Conservation (phyloP, 495 filamentous ascomycete species). For the Aspergillus asperescens region DNA sequence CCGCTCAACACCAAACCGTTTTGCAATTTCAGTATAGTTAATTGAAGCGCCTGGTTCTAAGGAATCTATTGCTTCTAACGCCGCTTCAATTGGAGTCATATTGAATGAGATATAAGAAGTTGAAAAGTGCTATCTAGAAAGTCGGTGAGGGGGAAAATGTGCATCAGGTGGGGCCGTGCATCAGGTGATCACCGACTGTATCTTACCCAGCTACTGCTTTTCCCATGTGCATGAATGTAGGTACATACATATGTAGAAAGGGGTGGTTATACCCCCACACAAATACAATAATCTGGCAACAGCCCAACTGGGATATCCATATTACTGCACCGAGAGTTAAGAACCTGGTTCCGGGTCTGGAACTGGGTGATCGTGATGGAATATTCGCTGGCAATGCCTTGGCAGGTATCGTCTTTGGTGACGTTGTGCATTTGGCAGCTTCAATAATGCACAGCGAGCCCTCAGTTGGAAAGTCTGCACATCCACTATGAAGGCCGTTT, state of each 20-base stretch:
- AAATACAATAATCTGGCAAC: too few species aligned
- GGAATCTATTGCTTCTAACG: neutral
- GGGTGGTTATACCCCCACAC: too few species aligned
- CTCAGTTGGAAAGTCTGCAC: neutral
- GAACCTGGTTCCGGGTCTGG: neutral
- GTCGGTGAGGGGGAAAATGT: too few species aligned
- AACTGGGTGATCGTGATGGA: constrained; percentile 1
- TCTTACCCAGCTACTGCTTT: too few species aligned
- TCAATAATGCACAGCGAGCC: neutral
- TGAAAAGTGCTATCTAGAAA: too few species aligned
- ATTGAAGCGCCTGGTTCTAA: neutral
- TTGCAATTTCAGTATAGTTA: neutral
- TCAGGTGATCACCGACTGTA: neutral
- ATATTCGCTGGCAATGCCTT: neutral
- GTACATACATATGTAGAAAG: too few species aligned
- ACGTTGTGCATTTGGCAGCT: neutral
- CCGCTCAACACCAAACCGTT: neutral
- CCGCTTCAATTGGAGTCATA: too few species aligned
- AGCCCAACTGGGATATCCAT: neutral
- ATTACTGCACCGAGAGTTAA: neutral
- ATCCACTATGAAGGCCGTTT: neutral
- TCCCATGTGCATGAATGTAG: too few species aligned
- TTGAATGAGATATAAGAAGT: too few species aligned
- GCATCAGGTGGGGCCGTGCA: too few species aligned
- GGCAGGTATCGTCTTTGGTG: neutral